Evolutionary conservation across 352 stramenopile species (phyloP).

Genomic region (Pythium phragmiticola): DNA sequence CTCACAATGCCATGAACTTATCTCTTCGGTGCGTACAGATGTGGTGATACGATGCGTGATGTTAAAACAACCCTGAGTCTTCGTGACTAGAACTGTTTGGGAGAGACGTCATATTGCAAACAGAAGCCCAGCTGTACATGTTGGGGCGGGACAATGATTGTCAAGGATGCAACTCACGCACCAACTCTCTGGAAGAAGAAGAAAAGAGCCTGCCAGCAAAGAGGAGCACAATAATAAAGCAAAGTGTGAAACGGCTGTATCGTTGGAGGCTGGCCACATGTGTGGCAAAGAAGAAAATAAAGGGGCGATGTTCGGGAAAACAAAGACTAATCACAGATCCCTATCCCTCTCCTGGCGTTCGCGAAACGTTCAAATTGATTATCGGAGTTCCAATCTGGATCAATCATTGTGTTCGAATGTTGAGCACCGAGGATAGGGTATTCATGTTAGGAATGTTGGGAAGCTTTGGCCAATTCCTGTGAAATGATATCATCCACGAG

Average conservation of each 20-base stretch:
- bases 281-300: not conserved
- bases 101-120: too few relatives aligned
- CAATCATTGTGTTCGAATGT: not conserved
- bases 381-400: not conserved
- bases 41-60: too few relatives aligned
- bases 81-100: too few relatives aligned
- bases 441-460: slow-evolving; percentile 6
- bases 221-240: not conserved
- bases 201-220: not conserved
- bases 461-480: slow-evolving; percentile 5
- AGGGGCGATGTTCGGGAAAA: not conserved
- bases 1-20: too few relatives aligned
- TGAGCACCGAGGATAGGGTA: slow-evolving; percentile 2
- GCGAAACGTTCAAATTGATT: not conserved
- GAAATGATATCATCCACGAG: slow-evolving; percentile 7
- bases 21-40: too few relatives aligned
- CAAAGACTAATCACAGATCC: not conserved
- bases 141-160: too few relatives aligned
- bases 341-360: not conserved
- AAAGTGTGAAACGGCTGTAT: not conserved
- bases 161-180: too few relatives aligned
- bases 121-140: too few relatives aligned
- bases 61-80: too few relatives aligned
- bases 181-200: not conserved
- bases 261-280: not conserved